Base-by-base conservation (phyloP, 129 eudicot genomes). In the Lactuca sativa region DNA sequence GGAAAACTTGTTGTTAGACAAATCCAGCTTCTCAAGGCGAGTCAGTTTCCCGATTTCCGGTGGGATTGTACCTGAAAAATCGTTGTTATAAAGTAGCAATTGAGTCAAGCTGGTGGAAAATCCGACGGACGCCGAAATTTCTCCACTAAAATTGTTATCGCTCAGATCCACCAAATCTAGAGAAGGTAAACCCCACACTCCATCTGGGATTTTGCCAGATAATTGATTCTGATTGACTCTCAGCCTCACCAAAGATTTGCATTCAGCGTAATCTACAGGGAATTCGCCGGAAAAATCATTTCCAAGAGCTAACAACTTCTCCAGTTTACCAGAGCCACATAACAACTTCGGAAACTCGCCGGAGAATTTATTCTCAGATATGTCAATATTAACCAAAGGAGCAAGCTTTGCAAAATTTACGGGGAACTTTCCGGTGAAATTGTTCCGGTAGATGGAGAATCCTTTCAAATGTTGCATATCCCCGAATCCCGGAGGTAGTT, bases 361-460 rank as follows among this genome's bases (percentile, higher is more conserved):
- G 0, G 97, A 71, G 58, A 93, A 93, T 21, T 74, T 71, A 44
- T 93, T 93, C 64, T 93, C 99, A 0, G 99, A 93, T 66, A 93
- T 90, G 77, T 93, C 99, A 0, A 93, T 59, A 15, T 80, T 75
- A 59, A 77, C 84, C 73, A 93, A 34, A 2, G 97, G 93, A 13
- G 97, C 92, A 63, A 79, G 85, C 67, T 80, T 73, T 51, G 89
- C 97, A 49, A 93, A 81, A 63, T 87, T 85, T 56, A 66, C 82
- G 0, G 97, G 99, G 54, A 93, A 85, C 11, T 68, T 38, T 4
- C 99, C 99, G 4, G 95, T 77, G 71, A 93, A 90, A 47, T 79
- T 82, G 73, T 93, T 93, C 66, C 72, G 71, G 68, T 93, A 93
- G 13, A 87, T 74, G 16, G 99, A 85, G 57, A 93, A 80, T 16